phyloP scores from a whole-genome alignment of 441 rosid species.

The Aquilaria agallochum region DNA sequence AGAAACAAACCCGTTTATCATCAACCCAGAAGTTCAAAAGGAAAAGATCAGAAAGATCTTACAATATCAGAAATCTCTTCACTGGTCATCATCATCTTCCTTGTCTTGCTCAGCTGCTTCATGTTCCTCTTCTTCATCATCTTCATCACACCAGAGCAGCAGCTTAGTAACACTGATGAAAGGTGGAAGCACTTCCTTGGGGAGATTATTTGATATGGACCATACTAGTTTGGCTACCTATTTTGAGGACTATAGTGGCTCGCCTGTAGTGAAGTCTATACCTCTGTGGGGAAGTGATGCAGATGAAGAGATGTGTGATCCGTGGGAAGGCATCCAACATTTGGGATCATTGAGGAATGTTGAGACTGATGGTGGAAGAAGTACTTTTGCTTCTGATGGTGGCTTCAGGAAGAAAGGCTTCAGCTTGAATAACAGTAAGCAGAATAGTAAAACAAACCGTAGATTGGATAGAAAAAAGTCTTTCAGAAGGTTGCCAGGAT shows the following conservation, averaged over 20 bases:
- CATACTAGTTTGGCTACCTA: constrained; percentile 35
- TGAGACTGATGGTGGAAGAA: constrained; percentile 1
- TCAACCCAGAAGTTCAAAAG: constrained; percentile 18
- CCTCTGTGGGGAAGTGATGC: constrained; percentile 38
- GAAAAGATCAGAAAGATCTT: constrained; percentile 27
- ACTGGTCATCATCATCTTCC: constrained; percentile 22
- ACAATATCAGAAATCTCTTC: constrained; percentile 29
- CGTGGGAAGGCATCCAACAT: constrained; percentile 31
- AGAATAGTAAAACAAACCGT: neutral
- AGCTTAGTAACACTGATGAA: constrained; percentile 37
- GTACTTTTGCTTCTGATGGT: constrained; percentile 18
- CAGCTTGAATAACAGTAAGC: constrained; percentile 1
- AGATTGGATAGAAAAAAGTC: constrained; percentile 40
- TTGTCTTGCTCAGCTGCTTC: constrained; percentile 16
- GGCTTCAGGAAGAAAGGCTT: constrained; percentile 16
- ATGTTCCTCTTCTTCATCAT: constrained; percentile 18
- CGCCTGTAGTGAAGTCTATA: constrained; percentile 28
- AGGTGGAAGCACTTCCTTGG: constrained; percentile 31
- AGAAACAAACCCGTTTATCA: constrained; percentile 6
- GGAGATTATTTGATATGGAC: constrained; percentile 45
- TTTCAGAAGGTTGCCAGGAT: constrained; percentile 41
- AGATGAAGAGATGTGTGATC: constrained; percentile 28
- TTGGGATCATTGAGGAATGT: constrained; percentile 3
- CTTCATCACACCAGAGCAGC: constrained; percentile 22
- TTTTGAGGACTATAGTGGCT: constrained; percentile 36